Percentiles rank a stretch among this genome's conserved stretches.
These are phyloP conservation scores for Byssochlamys sp. DNA, from an alignment of 2,329 filamentous ascomycete genomes.

Conservation along the genomic window DNA sequence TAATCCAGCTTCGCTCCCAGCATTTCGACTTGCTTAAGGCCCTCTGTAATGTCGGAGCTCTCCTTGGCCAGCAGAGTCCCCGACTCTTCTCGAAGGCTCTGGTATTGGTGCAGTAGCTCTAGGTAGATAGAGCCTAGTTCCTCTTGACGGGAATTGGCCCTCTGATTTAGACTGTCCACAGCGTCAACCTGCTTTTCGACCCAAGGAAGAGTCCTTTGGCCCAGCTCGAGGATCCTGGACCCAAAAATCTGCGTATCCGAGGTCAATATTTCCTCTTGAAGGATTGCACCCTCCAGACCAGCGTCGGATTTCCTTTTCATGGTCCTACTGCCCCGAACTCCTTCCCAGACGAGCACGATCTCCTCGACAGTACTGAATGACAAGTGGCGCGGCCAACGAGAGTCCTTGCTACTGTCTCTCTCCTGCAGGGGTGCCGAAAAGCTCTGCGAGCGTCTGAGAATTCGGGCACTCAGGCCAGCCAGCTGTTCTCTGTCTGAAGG, in stretches of 20 bases:
- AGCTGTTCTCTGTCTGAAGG: conserved; percentile 20
- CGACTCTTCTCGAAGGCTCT: conserved; percentile 56
- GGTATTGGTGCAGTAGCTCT: conserved; percentile 60
- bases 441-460: conserved; percentile 31
- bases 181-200: conserved; percentile 33
- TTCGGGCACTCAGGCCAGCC: conserved; percentile 18
- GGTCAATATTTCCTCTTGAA: conserved; percentile 29
- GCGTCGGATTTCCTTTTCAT: conserved; percentile 25
- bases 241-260: conserved; percentile 28
- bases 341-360: conserved; percentile 30
- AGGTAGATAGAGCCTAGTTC: conserved; percentile 59
- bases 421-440: conserved; percentile 17
- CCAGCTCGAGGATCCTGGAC: conserved; percentile 28
- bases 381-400: conserved; percentile 32
- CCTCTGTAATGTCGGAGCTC: conserved; percentile 58
- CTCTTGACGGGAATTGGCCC: conserved; percentile 54
- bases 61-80: conserved; percentile 62
- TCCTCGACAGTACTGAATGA: conserved; percentile 42
- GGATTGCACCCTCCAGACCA: conserved; percentile 32
- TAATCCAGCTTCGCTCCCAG: conserved; percentile 82
- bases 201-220: conserved; percentile 31
- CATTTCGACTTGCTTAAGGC: conserved; percentile 67
- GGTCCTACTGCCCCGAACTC: conserved; percentile 14
- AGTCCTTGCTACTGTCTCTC: conserved; percentile 13
- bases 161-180: conserved; percentile 52